Evolutionary conservation across 495 filamentous ascomycete species (phyloP).

Genomic region (Aspergillus ellipticus): DNA sequence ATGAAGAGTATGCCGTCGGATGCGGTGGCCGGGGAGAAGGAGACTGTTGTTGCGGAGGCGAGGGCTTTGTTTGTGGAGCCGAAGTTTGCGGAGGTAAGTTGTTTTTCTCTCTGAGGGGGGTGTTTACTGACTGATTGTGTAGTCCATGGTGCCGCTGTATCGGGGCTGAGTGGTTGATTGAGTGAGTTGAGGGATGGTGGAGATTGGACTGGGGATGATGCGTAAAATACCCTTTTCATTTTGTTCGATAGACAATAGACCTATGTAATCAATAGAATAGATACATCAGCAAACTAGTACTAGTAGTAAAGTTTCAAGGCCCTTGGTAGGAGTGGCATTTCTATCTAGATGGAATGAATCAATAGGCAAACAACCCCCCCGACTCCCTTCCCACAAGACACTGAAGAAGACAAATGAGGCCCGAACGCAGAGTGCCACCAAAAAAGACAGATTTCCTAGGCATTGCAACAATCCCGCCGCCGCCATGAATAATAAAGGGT

Average conservation of each 20-base stretch:
- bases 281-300: conserved; percentile 1
- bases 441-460: background rate
- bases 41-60: conserved; percentile 65
- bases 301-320: background rate
- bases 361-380: conserved; percentile 14
- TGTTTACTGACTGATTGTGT: conserved; percentile 4
- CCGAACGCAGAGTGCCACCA: conserved; percentile 13
- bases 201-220: background rate
- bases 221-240: background rate
- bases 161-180: conserved; percentile 14
- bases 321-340: conserved; percentile 22
- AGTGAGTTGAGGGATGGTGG: background rate
- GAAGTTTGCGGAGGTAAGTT: conserved; percentile 67
- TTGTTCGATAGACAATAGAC: conserved; percentile 7
- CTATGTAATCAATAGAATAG: conserved; percentile 2
- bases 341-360: conserved; percentile 33
- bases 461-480: background rate
- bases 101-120: background rate
- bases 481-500: conserved; percentile 4
- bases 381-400: conserved; percentile 18
- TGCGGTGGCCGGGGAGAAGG: conserved; percentile 29
- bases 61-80: conserved; percentile 88
- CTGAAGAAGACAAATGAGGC: conserved; percentile 1
- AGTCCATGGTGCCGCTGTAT: conserved; percentile 42
- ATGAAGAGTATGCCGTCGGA: conserved; percentile 26